phyloP scores from a whole-genome alignment of 108 stramenopile species.

The Cyclotella choctawhatcheeana region DNA sequence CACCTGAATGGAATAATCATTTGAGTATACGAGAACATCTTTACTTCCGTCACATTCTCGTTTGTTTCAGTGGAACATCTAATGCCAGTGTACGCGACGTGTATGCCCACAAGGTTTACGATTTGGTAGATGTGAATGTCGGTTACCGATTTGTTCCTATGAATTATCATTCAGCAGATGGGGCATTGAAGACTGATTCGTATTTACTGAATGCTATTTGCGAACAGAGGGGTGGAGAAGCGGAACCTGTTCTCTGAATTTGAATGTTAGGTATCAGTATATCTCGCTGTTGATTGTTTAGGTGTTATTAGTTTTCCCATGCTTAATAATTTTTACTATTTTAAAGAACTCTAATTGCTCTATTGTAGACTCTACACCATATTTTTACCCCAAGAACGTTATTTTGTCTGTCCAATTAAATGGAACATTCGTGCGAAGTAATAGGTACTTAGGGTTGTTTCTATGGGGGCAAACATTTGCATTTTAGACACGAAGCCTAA shows the following conservation, averaged over 20 bases:
- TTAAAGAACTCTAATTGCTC: no score
- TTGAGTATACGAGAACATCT: slow-evolving; percentile 57
- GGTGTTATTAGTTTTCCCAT: no score
- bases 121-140: slow-evolving; percentile 71
- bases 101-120: slow-evolving; percentile 85
- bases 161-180: slow-evolving; percentile 31
- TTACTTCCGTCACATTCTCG: slow-evolving; percentile 79
- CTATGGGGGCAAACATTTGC: no score
- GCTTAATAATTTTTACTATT: no score
- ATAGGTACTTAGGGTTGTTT: no score
- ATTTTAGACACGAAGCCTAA: no score
- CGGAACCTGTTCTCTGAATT: slow-evolving; percentile 31
- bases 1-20: slow-evolving; percentile 58
- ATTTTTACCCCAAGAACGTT: no score
- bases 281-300: no score
- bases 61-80: slow-evolving; percentile 73
- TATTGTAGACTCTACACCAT: no score
- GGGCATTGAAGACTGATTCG: slow-evolving; percentile 34
- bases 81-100: slow-evolving; percentile 70
- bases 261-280: no score
- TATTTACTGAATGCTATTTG: slow-evolving; percentile 43
- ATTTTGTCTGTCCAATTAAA: no score
- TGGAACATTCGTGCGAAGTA: no score
- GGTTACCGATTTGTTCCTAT: slow-evolving; percentile 71
- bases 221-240: slow-evolving; percentile 48